A percentile compares a stretch with the other conserved stretches of the same genome.
Evolutionary conservation across 2,329 filamentous ascomycete genomes (phyloP).

Genomic region (Fusarium sambucinum): DNA sequence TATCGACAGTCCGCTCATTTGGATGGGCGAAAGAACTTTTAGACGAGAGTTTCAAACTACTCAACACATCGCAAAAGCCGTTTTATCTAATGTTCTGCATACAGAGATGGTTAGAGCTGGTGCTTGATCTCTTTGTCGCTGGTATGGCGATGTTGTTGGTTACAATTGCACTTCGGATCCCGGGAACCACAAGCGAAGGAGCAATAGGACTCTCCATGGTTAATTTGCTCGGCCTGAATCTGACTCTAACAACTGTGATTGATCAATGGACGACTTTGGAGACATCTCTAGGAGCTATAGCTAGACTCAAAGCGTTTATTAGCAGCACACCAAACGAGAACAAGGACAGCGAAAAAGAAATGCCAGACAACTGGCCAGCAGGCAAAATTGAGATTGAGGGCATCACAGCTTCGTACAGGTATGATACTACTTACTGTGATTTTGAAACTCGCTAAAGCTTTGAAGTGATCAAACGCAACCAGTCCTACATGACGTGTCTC

Average conservation of each 20-base stretch:
- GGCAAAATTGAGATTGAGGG: slow-evolving; percentile 48
- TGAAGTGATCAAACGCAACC: slow-evolving; percentile 29
- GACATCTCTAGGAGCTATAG: slow-evolving; percentile 53
- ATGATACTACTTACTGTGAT: fast-evolving
- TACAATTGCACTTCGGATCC: slow-evolving; percentile 55
- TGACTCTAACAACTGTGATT: slow-evolving; percentile 51
- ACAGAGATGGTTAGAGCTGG: slow-evolving; percentile 63
- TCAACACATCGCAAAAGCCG: slow-evolving; percentile 61
- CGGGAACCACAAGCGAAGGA: slow-evolving; percentile 44
- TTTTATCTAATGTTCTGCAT: slow-evolving; percentile 63
- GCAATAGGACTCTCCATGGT: slow-evolving; percentile 51
- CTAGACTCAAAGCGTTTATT: slow-evolving; percentile 51
- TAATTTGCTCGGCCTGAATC: slow-evolving; percentile 47
- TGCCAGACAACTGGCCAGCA: slow-evolving; percentile 45
- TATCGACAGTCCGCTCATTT: slow-evolving; percentile 64
- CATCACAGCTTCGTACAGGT: slow-evolving; percentile 48
- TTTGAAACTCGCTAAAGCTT: background rate
- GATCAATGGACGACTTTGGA: slow-evolving; percentile 54
- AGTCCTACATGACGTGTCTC: slow-evolving; percentile 33
- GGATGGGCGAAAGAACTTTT: slow-evolving; percentile 57
- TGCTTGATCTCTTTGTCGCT: slow-evolving; percentile 62
- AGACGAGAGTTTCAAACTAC: slow-evolving; percentile 50
- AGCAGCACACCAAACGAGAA: slow-evolving; percentile 48
- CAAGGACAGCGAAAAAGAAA: slow-evolving; percentile 2
- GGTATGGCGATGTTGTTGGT: slow-evolving; percentile 61